Conservation (phyloP, 129 eudicot genomes). For the Flaveria linearis region DNA sequence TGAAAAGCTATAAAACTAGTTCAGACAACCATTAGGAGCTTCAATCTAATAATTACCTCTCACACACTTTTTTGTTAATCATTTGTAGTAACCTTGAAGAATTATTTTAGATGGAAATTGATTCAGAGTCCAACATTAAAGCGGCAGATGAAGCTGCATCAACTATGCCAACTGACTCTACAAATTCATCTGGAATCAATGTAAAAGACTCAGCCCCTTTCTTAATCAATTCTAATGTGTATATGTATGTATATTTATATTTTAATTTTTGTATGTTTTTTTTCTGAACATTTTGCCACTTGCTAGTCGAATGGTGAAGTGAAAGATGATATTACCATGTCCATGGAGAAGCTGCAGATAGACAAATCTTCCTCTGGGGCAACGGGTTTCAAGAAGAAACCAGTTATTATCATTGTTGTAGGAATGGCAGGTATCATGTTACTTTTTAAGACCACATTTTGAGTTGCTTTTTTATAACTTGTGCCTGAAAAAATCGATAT, state of each 20-base stretch:
- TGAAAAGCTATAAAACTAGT: neutral
- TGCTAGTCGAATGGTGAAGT: slow-evolving; percentile 39
- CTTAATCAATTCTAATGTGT: neutral
- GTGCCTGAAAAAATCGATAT: neutral
- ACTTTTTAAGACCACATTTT: neutral
- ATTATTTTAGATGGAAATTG: slow-evolving; percentile 54
- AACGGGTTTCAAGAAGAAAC: slow-evolving; percentile 66
- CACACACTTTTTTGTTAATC: slow-evolving; percentile 1
- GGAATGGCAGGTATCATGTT: slow-evolving; percentile 96
- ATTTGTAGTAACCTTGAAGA: slow-evolving; percentile 14
- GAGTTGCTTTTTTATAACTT: neutral
- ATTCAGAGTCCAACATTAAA: slow-evolving; percentile 42
- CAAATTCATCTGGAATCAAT: slow-evolving; percentile 38
- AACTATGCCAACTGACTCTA: slow-evolving; percentile 44
- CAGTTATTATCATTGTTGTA: slow-evolving; percentile 80
- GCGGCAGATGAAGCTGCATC: slow-evolving; percentile 41
- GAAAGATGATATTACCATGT: slow-evolving; percentile 51
- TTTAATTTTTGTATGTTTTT: neutral
- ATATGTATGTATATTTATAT: neutral
- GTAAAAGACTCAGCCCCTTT: slow-evolving; percentile 15
- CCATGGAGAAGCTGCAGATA: slow-evolving; percentile 73
- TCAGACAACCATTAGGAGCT: neutral
- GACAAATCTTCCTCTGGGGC: slow-evolving; percentile 49
- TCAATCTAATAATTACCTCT: neutral
- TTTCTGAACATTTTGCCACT: neutral